A percentile compares a stretch with the other conserved stretches of the same genome.
Conservation (phyloP, 2,329 filamentous ascomycete species). For the Domatiomyces globalis region DNA sequence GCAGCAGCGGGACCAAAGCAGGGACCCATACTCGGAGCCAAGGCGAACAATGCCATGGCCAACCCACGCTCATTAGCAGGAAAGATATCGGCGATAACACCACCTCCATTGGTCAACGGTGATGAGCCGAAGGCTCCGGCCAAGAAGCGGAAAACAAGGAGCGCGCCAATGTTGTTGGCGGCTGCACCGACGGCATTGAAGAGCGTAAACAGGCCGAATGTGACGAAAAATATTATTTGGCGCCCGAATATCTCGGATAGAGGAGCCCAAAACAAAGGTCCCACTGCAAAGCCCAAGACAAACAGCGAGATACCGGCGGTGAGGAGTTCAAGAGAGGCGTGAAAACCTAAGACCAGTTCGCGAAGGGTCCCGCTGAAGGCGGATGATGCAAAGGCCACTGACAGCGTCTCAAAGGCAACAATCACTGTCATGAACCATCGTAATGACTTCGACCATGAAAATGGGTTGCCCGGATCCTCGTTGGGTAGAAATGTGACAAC, state of each 20-base stretch:
- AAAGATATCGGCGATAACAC: slow-evolving; percentile 49
- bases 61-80: slow-evolving; percentile 38
- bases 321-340: slow-evolving; percentile 32
- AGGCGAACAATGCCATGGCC: slow-evolving; percentile 50
- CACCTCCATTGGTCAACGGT: slow-evolving; percentile 48
- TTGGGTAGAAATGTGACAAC: slow-evolving; percentile 53
- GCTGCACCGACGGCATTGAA: slow-evolving; percentile 50
- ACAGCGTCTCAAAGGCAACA: slow-evolving; percentile 53
- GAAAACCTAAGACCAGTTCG: slow-evolving; percentile 40
- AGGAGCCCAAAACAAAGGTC: slow-evolving; percentile 52
- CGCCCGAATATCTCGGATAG: slow-evolving; percentile 50
- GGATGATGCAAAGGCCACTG: slow-evolving; percentile 54
- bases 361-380: slow-evolving; percentile 37
- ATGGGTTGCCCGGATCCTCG: slow-evolving; percentile 50
- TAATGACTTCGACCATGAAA: slow-evolving; percentile 40
- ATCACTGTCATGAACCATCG: slow-evolving; percentile 55
- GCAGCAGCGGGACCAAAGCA: slow-evolving; percentile 51
- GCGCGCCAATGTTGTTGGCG: slow-evolving; percentile 41
- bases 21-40: slow-evolving; percentile 54
- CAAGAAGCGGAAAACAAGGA: slow-evolving; percentile 56
- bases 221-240: slow-evolving; percentile 45
- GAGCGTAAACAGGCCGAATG: slow-evolving; percentile 43
- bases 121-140: slow-evolving; percentile 49
- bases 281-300: slow-evolving; percentile 46
- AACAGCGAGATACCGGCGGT: slow-evolving; percentile 52